phyloP scores from a whole-genome alignment of 2,329 filamentous ascomycete species.

The Microsporum audouinii region DNA sequence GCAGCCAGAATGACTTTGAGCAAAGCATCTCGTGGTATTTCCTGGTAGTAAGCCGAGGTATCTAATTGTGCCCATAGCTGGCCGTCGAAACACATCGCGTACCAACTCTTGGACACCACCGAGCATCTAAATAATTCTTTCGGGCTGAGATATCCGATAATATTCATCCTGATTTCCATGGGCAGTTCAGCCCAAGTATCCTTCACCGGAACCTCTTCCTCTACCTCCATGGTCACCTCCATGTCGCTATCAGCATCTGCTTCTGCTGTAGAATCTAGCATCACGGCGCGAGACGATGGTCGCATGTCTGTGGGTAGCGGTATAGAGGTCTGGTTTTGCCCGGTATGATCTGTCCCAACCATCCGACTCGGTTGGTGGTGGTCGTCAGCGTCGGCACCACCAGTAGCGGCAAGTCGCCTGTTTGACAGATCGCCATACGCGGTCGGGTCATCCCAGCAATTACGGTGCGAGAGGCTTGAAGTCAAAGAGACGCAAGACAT shows the following conservation, averaged over 20 bases:
- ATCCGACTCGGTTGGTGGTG: conserved; percentile 45
- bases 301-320: conserved; percentile 54
- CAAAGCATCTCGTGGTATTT: conserved; percentile 73
- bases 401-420: conserved; percentile 23
- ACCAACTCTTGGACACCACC: conserved; percentile 63
- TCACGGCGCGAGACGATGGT: conserved; percentile 30
- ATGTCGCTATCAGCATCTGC: conserved; percentile 8
- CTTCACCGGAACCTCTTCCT: conserved; percentile 34
- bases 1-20: conserved; percentile 74
- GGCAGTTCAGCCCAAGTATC: conserved; percentile 76
- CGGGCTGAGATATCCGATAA: conserved; percentile 64
- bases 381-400: conserved; percentile 31
- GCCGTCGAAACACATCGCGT: conserved; percentile 81
- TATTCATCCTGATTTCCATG: conserved; percentile 64
- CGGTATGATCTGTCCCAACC: conserved; percentile 40
- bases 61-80: conserved; percentile 85
- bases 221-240: conserved; percentile 4
- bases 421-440: not conserved
- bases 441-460: conserved; percentile 42
- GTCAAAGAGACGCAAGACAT: conserved; percentile 54
- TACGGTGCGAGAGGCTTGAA: conserved; percentile 41
- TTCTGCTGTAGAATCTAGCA: conserved; percentile 15
- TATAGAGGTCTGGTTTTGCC: conserved; percentile 39
- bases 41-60: conserved; percentile 71
- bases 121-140: conserved; percentile 73